A percentile compares a stretch with the other conserved stretches of the same genome.
Evolutionary conservation across 1,284 basidiomycete genomes (phyloP).

Genomic region (Gomphus bonarii): DNA sequence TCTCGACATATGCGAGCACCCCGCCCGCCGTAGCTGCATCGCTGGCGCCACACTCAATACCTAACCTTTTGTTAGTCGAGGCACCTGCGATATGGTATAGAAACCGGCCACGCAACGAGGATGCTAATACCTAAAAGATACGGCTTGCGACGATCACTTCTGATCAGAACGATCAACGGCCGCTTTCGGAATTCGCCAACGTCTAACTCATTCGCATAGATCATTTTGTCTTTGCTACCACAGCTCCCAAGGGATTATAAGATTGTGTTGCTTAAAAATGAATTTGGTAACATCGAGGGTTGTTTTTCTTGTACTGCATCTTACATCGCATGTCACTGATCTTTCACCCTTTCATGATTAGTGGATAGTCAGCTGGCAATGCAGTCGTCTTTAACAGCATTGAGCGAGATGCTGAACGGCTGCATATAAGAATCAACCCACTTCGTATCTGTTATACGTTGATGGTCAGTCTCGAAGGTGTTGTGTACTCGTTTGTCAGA

Average conservation of each 20-base stretch:
- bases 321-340: neutral
- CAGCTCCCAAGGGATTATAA: constrained; percentile 75
- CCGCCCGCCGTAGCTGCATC: too few species aligned
- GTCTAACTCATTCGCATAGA: constrained; percentile 14
- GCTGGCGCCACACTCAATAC: neutral
- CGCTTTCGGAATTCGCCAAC: too few species aligned
- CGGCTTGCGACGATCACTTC: too few species aligned
- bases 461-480: constrained; percentile 40
- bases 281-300: constrained; percentile 80
- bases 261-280: constrained; percentile 82
- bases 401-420: constrained; percentile 86
- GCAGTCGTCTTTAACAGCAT: constrained; percentile 72
- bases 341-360: constrained; percentile 23
- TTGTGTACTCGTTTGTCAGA: constrained; percentile 85
- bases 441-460: neutral
- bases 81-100: too few species aligned
- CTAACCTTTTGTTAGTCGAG: neutral
- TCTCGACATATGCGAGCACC: neutral
- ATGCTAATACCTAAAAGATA: too few species aligned
- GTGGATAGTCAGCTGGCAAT: constrained; percentile 83
- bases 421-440: constrained; percentile 58
- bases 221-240: constrained; percentile 76
- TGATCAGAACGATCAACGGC: too few species aligned
- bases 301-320: constrained; percentile 5
- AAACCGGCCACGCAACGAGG: too few species aligned